Evolutionary conservation across 495 filamentous ascomycete genomes (phyloP).

Genomic region (Aspergillus biplanus): DNA sequence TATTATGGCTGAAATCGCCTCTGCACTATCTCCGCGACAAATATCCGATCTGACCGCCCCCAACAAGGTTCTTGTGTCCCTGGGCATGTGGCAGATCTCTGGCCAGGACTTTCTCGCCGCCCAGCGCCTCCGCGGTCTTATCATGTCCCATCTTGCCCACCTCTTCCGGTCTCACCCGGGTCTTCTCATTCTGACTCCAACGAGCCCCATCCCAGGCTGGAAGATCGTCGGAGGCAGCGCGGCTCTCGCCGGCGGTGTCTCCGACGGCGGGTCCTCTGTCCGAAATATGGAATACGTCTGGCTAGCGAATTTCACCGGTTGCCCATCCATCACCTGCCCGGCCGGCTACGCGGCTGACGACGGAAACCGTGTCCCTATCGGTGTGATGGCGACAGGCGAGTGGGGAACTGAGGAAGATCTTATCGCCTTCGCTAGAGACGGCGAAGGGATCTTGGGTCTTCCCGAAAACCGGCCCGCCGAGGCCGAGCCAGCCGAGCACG

Average conservation of each 20-base stretch:
- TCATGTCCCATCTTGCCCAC: constrained; percentile 82
- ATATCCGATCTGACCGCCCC: constrained; percentile 62
- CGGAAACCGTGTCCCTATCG: constrained; percentile 70
- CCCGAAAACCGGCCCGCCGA: constrained; percentile 17
- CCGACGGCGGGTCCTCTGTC: constrained; percentile 71
- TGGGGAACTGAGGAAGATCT: constrained; percentile 86
- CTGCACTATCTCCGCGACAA: constrained; percentile 40
- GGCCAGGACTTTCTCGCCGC: constrained; percentile 72
- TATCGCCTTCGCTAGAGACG: constrained; percentile 72
- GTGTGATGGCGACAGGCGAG: constrained; percentile 87
- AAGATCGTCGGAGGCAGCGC: constrained; percentile 53
- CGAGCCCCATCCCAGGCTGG: constrained; percentile 78
- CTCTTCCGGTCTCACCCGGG: constrained; percentile 75
- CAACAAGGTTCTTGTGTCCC: constrained; percentile 72
- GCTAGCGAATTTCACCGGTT: constrained; percentile 82
- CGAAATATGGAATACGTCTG: constrained; percentile 88
- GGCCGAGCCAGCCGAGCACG: constrained; percentile 6
- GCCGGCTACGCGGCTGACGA: constrained; percentile 67
- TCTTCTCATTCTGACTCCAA: constrained; percentile 78
- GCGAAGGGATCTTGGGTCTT: constrained; percentile 57
- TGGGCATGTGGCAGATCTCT: constrained; percentile 63
- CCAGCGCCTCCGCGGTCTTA: constrained; percentile 70
- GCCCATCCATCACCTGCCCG: constrained; percentile 77
- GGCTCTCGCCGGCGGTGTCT: constrained; percentile 67
- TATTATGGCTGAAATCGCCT: constrained; percentile 71